Base-by-base conservation (phyloP, 2,329 filamentous ascomycete species). In the Aspergillus vadensis region DNA sequence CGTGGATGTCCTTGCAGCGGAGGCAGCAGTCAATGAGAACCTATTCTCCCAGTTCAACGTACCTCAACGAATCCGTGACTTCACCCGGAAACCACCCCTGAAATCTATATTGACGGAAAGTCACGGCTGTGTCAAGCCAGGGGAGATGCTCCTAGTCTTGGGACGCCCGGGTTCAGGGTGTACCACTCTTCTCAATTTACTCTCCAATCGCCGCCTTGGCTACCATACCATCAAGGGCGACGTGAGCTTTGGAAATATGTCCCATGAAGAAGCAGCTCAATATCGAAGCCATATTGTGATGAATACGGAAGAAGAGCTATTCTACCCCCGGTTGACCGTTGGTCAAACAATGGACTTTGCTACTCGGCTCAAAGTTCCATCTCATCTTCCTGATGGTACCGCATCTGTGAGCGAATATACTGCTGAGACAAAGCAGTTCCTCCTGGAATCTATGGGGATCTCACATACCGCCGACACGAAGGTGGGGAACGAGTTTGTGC, bases 71-170 rank as follows among this genome's bases (percentile, higher is more conserved):
- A 64, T 83, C 63, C 81, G 78, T 64, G 85, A 86, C 65, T 78
- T 76, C 61, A 77, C 76, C 64, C 77, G 76, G 25, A 85, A 84
- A 68, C 81, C 84, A 0, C 84, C 87, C 0, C 73, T 88, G 36
- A 85, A 83, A 65, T 87, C 85, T 0, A 86, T 91, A 39, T 74
- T 91, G 43, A 82, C 88, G 55, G 80, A 84, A 66, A 84, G 82
- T 59, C 83, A 86, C 67, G 88, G 88, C 9, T 89, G 86, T 65
- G 85, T 91, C 43, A 87, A 87, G 70, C 88, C 88, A 0, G 89
- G 88, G n/a, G 87, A 90, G 72, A 89, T 90, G 88, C 74, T 90
- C 1, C 78, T 90, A 0, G 87, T 91, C 0, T 78, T 91, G 0
- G 88, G 88, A 2, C 81, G 87, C 1, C 88, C 88, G 0, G 88